These are phyloP conservation scores for Phylloporus arenicola DNA, from an alignment of 768 basidiomycete species.

Conservation along the genomic window DNA sequence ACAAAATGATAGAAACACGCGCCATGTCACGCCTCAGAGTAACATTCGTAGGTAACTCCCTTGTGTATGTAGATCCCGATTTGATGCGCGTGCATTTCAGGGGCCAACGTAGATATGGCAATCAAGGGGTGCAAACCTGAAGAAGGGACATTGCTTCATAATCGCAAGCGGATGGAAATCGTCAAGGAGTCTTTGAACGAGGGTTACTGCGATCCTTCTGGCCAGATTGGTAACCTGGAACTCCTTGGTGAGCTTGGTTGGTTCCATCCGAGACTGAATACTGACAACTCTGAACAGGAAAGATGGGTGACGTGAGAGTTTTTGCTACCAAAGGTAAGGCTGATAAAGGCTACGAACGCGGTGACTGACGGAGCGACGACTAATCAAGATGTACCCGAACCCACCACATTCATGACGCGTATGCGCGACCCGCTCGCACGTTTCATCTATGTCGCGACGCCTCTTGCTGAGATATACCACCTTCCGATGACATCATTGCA, in stretches of 20 bases:
- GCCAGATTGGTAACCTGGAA: constrained; percentile 53
- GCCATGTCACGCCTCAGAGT: constrained; percentile 36
- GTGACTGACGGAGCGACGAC: not conserved
- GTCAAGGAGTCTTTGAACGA: constrained; percentile 75
- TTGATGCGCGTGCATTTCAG: constrained; percentile 5
- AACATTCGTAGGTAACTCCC: constrained; percentile 35
- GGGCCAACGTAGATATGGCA: constrained; percentile 67
- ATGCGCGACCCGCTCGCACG: constrained; percentile 60
- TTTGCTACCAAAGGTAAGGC: constrained; percentile 56
- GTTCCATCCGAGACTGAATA: not conserved
- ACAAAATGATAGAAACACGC: constrained; percentile 13
- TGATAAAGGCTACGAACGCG: not conserved
- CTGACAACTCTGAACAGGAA: constrained; percentile 35
- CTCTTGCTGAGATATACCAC: constrained; percentile 65
- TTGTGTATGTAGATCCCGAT: not conserved
- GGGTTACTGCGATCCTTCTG: constrained; percentile 78
- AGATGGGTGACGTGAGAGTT: constrained; percentile 57
- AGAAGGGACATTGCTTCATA: constrained; percentile 53
- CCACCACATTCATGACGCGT: constrained; percentile 41
- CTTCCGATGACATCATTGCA: constrained; percentile 72
- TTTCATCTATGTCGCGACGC: constrained; percentile 65
- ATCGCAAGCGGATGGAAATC: constrained; percentile 61
- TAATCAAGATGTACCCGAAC: constrained; percentile 52
- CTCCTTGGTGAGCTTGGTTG: constrained; percentile 47
- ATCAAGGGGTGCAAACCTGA: constrained; percentile 70